Conservation (phyloP, 768 basidiomycete genomes). For the Trametes gibbosa region DNA sequence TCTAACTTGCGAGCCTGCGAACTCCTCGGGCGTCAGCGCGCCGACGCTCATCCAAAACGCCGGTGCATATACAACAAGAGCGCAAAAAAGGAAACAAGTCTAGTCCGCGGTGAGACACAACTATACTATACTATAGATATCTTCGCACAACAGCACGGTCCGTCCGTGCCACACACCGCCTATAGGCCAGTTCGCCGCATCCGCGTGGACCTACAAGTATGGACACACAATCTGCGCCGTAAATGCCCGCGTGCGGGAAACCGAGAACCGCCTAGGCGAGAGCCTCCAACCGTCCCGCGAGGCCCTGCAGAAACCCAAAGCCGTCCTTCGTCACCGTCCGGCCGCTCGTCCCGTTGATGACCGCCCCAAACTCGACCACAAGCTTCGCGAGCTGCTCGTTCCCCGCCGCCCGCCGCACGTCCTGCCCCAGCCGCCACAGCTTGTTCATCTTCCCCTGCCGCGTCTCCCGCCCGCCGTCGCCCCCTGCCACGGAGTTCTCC, state of each 20-base stretch:
- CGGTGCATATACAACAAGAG: background rate
- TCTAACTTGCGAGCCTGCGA: too few species aligned
- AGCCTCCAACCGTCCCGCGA: slow-evolving; percentile 51
- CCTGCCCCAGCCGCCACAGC: slow-evolving; percentile 53
- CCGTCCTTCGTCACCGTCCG: slow-evolving; percentile 79
- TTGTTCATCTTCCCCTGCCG: slow-evolving; percentile 57
- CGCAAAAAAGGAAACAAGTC: background rate
- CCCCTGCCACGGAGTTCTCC: slow-evolving; percentile 31
- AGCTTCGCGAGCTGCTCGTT: slow-evolving; percentile 61
- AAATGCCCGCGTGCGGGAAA: background rate
- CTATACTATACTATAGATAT: slow-evolving; percentile 12
- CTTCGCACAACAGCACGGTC: background rate
- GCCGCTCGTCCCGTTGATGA: slow-evolving; percentile 66
- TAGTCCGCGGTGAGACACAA: too few species aligned
- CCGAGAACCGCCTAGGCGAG: slow-evolving; percentile 27
- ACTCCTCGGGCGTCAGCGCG: too few species aligned
- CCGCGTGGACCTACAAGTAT: background rate
- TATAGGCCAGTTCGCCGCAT: background rate
- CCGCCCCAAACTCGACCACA: slow-evolving; percentile 67
- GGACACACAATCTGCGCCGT: background rate
- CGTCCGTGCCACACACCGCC: background rate
- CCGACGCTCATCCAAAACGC: background rate
- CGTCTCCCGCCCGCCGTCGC: slow-evolving; percentile 38
- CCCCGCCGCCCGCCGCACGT: slow-evolving; percentile 48
- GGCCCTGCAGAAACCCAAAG: slow-evolving; percentile 61